Conservation (phyloP, 441 rosid species). For the Euphorbia schlechtendalii region DNA sequence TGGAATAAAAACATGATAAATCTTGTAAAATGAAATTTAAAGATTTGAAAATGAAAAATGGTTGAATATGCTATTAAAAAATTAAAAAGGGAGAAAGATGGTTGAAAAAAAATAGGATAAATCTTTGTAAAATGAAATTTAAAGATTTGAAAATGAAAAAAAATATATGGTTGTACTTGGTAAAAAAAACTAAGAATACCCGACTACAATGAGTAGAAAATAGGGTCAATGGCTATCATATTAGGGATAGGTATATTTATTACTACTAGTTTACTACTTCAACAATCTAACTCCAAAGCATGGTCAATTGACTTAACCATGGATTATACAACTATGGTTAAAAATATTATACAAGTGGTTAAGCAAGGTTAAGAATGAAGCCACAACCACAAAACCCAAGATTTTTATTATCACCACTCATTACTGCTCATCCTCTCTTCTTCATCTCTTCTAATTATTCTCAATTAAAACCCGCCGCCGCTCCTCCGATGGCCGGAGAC, state of each 20-base stretch:
- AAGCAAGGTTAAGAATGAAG: slow-evolving; percentile 35
- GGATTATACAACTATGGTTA: slow-evolving; percentile 44
- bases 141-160: too few species aligned
- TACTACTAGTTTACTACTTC: slow-evolving; percentile 2
- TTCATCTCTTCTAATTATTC: background rate
- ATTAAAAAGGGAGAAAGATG: background rate
- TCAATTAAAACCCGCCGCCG: background rate
- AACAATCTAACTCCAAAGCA: slow-evolving; percentile 27
- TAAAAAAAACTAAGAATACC: too few species aligned
- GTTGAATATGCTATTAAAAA: too few species aligned
- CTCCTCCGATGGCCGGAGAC: background rate
- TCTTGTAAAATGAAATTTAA: too few species aligned
- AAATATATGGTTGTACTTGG: too few species aligned
- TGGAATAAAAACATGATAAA: too few species aligned
- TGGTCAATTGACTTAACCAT: slow-evolving; percentile 44
- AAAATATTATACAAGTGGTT: slow-evolving; percentile 7
- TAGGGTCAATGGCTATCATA: slow-evolving; percentile 14
- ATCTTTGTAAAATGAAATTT: too few species aligned
- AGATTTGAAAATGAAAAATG: too few species aligned
- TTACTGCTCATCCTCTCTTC: slow-evolving; percentile 23
- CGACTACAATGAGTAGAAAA: background rate
- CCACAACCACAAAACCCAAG: slow-evolving; percentile 43
- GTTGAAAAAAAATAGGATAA: too few species aligned
- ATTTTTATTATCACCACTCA: slow-evolving; percentile 40
- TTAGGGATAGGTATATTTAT: slow-evolving; percentile 23